Evolutionary conservation across 441 rosid species (phyloP).

Genomic region (Theobroma grandiflorum): DNA sequence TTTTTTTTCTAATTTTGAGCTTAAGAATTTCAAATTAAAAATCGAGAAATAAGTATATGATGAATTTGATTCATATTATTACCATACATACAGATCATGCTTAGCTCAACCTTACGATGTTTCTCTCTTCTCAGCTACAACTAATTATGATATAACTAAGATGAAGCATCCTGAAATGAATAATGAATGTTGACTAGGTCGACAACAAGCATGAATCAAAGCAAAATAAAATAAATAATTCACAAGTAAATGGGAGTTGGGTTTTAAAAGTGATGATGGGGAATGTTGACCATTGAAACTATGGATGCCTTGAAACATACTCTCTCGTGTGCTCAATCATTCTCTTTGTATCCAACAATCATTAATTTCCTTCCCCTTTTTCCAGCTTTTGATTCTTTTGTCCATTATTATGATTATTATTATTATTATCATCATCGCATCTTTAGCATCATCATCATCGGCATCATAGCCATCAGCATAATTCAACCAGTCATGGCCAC

Average conservation of each 20-base stretch:
- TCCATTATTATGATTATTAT: neutral
- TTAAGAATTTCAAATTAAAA: no score
- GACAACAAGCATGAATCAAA: no score
- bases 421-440: neutral
- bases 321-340: conserved; percentile 39
- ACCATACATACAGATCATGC: neutral
- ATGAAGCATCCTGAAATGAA: neutral
- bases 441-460: neutral
- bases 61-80: neutral
- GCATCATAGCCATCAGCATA: conserved; percentile 16
- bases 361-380: conserved; percentile 2
- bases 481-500: neutral
- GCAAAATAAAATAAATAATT: no score
- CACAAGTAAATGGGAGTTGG: neutral
- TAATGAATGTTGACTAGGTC: neutral
- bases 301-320: conserved; percentile 28
- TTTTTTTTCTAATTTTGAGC: no score
- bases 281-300: conserved; percentile 22
- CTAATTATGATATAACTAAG: no score
- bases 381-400: neutral
- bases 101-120: no score
- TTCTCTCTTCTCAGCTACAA: no score
- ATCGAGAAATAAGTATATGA: no score
- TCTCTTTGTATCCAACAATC: conserved; percentile 22
- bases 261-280: neutral